Evolutionary conservation across 202 grass and related monocot genomes (phyloP).

Genomic region (Dendrocalamus latiflorus): DNA sequence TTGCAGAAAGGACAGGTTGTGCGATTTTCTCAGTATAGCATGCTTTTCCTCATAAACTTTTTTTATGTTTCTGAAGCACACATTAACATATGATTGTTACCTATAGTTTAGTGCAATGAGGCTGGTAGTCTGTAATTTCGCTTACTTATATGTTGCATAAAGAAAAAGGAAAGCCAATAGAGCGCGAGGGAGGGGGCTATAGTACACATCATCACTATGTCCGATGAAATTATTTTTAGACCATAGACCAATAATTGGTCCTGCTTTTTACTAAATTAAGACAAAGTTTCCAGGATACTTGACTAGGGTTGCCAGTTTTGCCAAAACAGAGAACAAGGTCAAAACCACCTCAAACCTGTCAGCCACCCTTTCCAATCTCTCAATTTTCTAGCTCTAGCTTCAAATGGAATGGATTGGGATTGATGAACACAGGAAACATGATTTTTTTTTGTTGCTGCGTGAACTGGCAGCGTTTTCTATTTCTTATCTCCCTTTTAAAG

Average conservation of each 20-base stretch:
- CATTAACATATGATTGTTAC: constrained; percentile 4
- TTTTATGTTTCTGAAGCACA: constrained; percentile 23
- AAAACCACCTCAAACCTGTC: too few species aligned
- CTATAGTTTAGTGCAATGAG: constrained; percentile 22
- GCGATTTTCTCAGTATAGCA: not conserved
- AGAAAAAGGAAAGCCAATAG: not conserved
- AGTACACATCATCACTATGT: not conserved
- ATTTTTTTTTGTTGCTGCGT: too few species aligned
- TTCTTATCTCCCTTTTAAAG: too few species aligned
- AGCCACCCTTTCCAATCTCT: too few species aligned
- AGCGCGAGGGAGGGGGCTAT: not conserved
- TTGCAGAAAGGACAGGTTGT: constrained; percentile 85
- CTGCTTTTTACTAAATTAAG: not conserved
- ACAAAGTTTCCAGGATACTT: too few species aligned
- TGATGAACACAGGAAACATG: too few species aligned
- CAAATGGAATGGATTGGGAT: too few species aligned
- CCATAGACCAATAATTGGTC: not conserved
- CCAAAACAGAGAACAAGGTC: too few species aligned
- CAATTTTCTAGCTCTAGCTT: too few species aligned
- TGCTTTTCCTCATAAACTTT: constrained; percentile 17
- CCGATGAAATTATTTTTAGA: not conserved
- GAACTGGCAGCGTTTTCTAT: too few species aligned
- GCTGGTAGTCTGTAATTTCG: not conserved
- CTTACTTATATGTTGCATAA: constrained; percentile 15
- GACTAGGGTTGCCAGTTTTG: too few species aligned